phyloP scores from a whole-genome alignment of 768 basidiomycete species.

The Exsudoporus frostii region DNA sequence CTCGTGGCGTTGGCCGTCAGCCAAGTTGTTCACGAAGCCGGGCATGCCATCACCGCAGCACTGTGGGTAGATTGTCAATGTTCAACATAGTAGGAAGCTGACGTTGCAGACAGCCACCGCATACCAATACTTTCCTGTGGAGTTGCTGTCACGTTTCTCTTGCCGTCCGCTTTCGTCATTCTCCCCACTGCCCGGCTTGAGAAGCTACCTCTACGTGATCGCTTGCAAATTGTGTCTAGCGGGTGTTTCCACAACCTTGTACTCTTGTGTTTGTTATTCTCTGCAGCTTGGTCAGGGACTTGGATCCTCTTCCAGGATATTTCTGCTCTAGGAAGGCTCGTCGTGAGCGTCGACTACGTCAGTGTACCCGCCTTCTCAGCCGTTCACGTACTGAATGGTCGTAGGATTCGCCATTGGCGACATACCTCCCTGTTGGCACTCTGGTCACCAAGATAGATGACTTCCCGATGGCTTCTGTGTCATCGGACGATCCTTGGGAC shows the following conservation, averaged over 20 bases:
- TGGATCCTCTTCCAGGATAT: slow-evolving; percentile 51
- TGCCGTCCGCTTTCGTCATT: slow-evolving; percentile 75
- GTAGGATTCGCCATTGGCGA: slow-evolving; percentile 61
- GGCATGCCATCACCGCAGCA: slow-evolving; percentile 75
- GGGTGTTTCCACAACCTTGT: slow-evolving; percentile 79
- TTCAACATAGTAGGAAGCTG: background rate
- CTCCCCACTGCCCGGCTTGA: slow-evolving; percentile 46
- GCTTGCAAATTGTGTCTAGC: slow-evolving; percentile 62
- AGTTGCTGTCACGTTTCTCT: slow-evolving; percentile 52
- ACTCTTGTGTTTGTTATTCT: slow-evolving; percentile 48
- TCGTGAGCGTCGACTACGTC: slow-evolving; percentile 54
- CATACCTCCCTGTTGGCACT: slow-evolving; percentile 52
- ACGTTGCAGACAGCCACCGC: slow-evolving; percentile 47
- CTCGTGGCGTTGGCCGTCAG: slow-evolving; percentile 56
- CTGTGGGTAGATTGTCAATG: slow-evolving; percentile 44
- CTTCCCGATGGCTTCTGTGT: slow-evolving; percentile 35
- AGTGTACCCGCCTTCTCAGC: slow-evolving; percentile 21
- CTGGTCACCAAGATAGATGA: slow-evolving; percentile 71
- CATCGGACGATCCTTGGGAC: slow-evolving; percentile 43
- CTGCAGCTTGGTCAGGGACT: slow-evolving; percentile 34
- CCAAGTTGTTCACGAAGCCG: slow-evolving; percentile 77
- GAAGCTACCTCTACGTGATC: slow-evolving; percentile 38
- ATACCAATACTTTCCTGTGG: slow-evolving; percentile 63
- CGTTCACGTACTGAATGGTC: slow-evolving; percentile 4
- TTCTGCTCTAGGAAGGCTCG: slow-evolving; percentile 48